Evolutionary conservation across 2,329 filamentous ascomycete species (phyloP).

Genomic region (Colletotrichum euphorbiae): DNA sequence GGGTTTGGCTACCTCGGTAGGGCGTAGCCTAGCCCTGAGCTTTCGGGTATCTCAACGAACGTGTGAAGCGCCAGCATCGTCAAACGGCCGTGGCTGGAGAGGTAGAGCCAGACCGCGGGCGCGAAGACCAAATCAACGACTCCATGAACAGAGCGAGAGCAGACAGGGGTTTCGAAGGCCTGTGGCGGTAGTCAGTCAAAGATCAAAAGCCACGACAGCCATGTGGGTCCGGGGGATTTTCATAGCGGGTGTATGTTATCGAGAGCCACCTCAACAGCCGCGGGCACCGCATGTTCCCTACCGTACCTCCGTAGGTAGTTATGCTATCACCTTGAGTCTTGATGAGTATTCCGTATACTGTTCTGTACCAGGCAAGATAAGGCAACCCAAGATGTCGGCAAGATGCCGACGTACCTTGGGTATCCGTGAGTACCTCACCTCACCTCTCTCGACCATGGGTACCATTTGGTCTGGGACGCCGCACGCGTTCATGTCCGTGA

Average conservation of each 20-base stretch:
- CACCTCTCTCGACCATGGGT: too few relatives aligned
- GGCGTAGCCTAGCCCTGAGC: constrained; percentile 1
- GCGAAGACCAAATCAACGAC: not conserved
- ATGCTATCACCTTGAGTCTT: too few relatives aligned
- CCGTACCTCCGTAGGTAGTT: too few relatives aligned
- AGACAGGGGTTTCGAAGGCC: not conserved
- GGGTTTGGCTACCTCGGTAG: constrained; percentile 6
- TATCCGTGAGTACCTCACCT: not conserved
- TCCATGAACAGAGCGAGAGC: not conserved
- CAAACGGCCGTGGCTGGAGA: not conserved
- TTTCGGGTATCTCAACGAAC: not conserved
- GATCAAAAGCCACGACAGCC: constrained; percentile 7
- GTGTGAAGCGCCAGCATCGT: not conserved
- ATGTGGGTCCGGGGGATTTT: constrained; percentile 20
- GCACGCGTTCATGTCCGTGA: too few relatives aligned
- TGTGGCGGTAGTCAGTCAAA: constrained; percentile 2
- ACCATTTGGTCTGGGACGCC: too few relatives aligned
- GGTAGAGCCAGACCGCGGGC: not conserved
- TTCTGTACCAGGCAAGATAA: not conserved
- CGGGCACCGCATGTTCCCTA: not conserved
- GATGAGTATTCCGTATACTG: too few relatives aligned
- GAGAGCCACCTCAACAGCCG: not conserved
- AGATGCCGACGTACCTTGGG: constrained; percentile 8
- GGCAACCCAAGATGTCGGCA: constrained; percentile 10
- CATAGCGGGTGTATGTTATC: constrained; percentile 13